phyloP scores from a whole-genome alignment of 306 rosid species.

The Begonia fuchsioides region DNA sequence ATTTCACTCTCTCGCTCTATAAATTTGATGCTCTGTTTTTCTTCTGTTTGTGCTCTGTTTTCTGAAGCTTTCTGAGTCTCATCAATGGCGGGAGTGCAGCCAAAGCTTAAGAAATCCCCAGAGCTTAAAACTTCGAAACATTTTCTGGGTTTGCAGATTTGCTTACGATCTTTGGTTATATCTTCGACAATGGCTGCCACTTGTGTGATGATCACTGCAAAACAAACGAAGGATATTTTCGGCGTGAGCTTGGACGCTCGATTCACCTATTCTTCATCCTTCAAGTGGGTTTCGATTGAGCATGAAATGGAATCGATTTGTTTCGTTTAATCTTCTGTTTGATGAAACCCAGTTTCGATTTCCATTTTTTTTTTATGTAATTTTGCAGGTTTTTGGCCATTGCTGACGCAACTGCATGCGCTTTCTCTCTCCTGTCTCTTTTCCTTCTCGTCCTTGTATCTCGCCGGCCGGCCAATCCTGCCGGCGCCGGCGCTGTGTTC shows the following conservation, averaged over 20 bases:
- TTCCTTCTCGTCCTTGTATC: slow-evolving; percentile 10
- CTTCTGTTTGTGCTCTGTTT: background rate
- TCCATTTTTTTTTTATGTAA: background rate
- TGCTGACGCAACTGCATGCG: slow-evolving; percentile 35
- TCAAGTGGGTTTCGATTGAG: slow-evolving; percentile 6
- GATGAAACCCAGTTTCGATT: too few relatives aligned
- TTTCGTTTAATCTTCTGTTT: background rate
- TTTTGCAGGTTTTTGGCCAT: slow-evolving; percentile 30
- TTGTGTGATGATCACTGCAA: slow-evolving; percentile 26
- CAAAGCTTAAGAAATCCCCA: slow-evolving; percentile 12
- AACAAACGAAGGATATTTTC: slow-evolving; percentile 12
- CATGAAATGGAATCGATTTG: too few relatives aligned
- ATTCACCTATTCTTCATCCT: slow-evolving; percentile 28
- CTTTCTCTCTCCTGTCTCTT: slow-evolving; percentile 15
- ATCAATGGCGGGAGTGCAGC: slow-evolving; percentile 14
- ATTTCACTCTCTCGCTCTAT: too few relatives aligned
- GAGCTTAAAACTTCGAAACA: slow-evolving; percentile 8
- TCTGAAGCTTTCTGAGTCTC: background rate
- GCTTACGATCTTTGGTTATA: slow-evolving; percentile 16
- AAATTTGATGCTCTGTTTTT: background rate
- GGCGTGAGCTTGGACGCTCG: slow-evolving; percentile 29
- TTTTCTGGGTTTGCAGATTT: slow-evolving; percentile 20
- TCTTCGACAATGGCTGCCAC: slow-evolving; percentile 23
- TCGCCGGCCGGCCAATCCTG: slow-evolving; percentile 11
- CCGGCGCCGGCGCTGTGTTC: too few relatives aligned